Conservation (phyloP, 257 asterid genomes). For the Hygrophila difformis region DNA sequence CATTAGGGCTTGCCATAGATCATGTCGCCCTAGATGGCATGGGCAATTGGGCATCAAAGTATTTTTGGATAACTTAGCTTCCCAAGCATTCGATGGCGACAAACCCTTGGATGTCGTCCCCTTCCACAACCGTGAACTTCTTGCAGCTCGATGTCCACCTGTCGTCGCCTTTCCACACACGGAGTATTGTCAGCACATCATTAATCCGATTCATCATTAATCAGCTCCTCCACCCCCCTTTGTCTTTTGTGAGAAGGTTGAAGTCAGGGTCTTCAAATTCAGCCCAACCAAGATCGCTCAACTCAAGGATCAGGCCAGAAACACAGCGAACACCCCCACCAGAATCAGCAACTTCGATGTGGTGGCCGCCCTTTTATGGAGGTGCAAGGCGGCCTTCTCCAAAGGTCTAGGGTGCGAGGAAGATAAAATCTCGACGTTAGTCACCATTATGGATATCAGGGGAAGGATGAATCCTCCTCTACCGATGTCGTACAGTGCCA, state of each 20-base stretch:
- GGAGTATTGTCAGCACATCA: too few relatives aligned
- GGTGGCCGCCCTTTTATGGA: slow-evolving; percentile 41
- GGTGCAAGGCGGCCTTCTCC: slow-evolving; percentile 52
- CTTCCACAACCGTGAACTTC: slow-evolving; percentile 26
- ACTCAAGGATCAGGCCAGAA: too few relatives aligned
- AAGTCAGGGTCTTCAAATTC: slow-evolving; percentile 25
- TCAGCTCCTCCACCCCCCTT: too few relatives aligned
- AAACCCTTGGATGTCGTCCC: slow-evolving; percentile 20
- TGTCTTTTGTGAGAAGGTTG: slow-evolving; percentile 31
- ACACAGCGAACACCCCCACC: slow-evolving; percentile 15
- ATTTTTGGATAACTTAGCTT: slow-evolving; percentile 47
- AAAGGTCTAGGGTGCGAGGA: not conserved
- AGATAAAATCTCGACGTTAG: slow-evolving; percentile 23
- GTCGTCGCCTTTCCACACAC: slow-evolving; percentile 15
- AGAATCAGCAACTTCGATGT: slow-evolving; percentile 31
- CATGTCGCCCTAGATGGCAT: slow-evolving; percentile 46
- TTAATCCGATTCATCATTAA: too few relatives aligned
- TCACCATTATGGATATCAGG: slow-evolving; percentile 32
- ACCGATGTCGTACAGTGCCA: too few relatives aligned
- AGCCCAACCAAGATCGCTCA: too few relatives aligned
- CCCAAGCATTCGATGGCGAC: slow-evolving; percentile 39
- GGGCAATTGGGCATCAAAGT: slow-evolving; percentile 34
- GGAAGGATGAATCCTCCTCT: too few relatives aligned
- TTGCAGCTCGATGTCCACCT: slow-evolving; percentile 30
- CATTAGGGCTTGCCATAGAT: slow-evolving; percentile 37